Conservation (phyloP, 2,329 filamentous ascomycete species). For the Sporothrix humicola region DNA sequence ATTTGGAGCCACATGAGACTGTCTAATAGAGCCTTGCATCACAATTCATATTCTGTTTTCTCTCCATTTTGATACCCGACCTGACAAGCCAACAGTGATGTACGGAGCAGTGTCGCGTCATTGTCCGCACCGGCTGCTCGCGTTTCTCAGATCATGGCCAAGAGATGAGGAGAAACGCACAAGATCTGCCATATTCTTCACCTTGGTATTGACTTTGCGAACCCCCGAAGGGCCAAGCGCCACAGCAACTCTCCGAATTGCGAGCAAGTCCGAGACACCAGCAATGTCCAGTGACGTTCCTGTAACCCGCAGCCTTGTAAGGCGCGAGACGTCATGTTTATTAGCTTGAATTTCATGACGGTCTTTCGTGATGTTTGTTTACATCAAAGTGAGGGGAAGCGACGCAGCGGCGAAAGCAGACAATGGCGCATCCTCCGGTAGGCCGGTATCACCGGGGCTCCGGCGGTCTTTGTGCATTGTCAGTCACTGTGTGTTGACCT, state of each 20-base stretch:
- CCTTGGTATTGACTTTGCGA: not conserved
- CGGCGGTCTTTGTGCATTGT: not conserved
- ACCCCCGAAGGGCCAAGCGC: not conserved
- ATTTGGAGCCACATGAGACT: not conserved
- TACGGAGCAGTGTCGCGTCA: too few species aligned
- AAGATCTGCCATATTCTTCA: not conserved
- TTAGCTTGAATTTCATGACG: too few species aligned
- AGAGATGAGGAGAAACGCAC: not conserved
- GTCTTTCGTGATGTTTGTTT: not conserved
- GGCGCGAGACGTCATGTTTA: too few species aligned
- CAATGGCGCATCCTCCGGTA: not conserved
- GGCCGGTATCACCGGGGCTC: not conserved
- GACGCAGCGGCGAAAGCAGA: not conserved
- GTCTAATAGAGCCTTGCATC: constrained; percentile 1
- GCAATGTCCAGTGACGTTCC: not conserved
- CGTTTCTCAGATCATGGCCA: not conserved
- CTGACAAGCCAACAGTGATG: too few species aligned
- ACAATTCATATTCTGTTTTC: not conserved
- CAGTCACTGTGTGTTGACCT: not conserved
- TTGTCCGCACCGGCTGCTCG: not conserved
- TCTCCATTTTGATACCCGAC: not conserved
- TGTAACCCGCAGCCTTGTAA: not conserved
- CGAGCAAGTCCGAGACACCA: not conserved
- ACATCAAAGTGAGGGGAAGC: not conserved
- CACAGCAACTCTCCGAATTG: constrained; percentile 1